Conservation (phyloP, 495 filamentous ascomycete genomes). For the Penicillium parvum region DNA sequence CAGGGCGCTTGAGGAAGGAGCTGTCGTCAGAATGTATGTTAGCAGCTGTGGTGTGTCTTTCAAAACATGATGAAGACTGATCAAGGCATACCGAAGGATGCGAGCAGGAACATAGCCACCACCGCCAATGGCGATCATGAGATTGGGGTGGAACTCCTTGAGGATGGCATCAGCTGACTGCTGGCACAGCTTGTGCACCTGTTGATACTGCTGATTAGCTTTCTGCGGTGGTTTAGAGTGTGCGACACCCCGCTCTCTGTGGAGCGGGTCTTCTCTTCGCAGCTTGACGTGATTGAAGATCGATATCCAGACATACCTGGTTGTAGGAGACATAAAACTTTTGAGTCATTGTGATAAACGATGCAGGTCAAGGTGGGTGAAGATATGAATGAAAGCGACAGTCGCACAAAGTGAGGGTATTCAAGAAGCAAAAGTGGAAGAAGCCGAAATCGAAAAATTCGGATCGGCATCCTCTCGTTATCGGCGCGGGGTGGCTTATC, state of each 20-base stretch:
- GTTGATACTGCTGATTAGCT: constrained; percentile 4
- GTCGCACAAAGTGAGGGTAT: neutral
- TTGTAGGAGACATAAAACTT: constrained; percentile 96
- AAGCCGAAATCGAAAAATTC: constrained; percentile 13
- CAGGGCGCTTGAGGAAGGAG: constrained; percentile 91
- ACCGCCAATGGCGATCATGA: constrained; percentile 98
- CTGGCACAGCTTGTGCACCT: constrained; percentile 98
- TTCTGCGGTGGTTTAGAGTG: neutral
- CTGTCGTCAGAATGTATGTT: constrained; percentile 24
- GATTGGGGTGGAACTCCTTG: constrained; percentile 76
- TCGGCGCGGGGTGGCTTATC: constrained; percentile 19
- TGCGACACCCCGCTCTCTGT: neutral
- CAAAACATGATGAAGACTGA: neutral
- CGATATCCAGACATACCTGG: constrained; percentile 55
- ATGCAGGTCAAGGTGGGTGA: no score
- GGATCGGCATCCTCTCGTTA: constrained; percentile 11
- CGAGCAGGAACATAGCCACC: constrained; percentile 96
- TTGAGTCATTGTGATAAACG: constrained; percentile 64
- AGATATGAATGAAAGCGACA: neutral
- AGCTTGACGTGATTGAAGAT: neutral
- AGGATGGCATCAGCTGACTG: constrained; percentile 75
- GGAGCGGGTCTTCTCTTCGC: neutral
- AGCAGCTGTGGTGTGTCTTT: neutral
- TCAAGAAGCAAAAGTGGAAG: constrained; percentile 1
- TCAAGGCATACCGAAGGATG: constrained; percentile 67